phyloP scores from a whole-genome alignment of 345 rosid species.

The Eucalyptus rudis region DNA sequence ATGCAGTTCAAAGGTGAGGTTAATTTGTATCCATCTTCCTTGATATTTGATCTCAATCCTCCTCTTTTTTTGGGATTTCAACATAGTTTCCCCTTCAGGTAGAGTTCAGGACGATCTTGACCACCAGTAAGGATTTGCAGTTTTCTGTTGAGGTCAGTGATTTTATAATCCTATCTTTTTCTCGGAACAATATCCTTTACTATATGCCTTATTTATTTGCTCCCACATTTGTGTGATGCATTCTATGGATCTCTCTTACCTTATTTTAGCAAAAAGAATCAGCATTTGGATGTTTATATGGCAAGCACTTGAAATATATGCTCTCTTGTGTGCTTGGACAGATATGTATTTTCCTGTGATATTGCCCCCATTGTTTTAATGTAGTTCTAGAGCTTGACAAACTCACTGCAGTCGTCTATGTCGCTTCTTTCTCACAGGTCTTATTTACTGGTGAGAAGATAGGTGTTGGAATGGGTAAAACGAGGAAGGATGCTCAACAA shows the following conservation, averaged over 20 bases:
- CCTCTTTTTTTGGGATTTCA: background rate
- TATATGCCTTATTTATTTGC: background rate
- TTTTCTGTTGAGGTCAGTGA: constrained; percentile 90
- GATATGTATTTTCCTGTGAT: background rate
- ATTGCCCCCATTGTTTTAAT: background rate
- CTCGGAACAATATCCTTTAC: background rate
- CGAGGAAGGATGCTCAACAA: constrained; percentile 93
- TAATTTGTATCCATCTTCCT: background rate
- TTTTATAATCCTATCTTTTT: background rate
- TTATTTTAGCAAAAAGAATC: background rate
- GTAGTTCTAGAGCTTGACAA: background rate
- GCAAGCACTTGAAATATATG: background rate
- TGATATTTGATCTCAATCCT: background rate
- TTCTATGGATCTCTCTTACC: background rate
- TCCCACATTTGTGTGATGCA: background rate
- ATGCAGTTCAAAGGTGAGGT: constrained; percentile 75
- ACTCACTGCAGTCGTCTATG: background rate
- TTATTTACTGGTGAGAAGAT: constrained; percentile 91
- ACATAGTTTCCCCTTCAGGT: constrained; percentile 34
- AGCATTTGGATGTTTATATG: background rate
- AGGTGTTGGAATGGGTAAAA: constrained; percentile 96
- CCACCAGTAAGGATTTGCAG: constrained; percentile 84
- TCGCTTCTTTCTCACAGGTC: constrained; percentile 30
- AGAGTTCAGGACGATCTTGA: constrained; percentile 69
- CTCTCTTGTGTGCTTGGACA: background rate